phyloP scores from a whole-genome alignment of 2,329 filamentous ascomycete genomes.

The Sclerotinia subarctica region DNA sequence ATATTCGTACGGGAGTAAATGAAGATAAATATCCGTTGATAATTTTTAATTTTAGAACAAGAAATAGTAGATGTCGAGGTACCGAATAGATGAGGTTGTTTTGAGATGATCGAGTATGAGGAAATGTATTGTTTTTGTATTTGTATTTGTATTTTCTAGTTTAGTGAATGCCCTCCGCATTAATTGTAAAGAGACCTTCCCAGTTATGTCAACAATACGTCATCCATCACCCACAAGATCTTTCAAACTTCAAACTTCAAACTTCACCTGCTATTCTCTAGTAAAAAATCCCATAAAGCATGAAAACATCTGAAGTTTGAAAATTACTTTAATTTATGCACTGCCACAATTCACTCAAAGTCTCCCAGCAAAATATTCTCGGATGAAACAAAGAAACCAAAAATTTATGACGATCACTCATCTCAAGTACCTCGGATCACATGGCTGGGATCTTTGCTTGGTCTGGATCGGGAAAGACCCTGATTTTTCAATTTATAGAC shows the following conservation, averaged over 20 bases:
- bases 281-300: not conserved
- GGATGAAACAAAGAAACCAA: not conserved
- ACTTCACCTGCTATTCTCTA: not conserved
- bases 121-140: not conserved
- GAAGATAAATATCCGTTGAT: not conserved
- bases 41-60: not conserved
- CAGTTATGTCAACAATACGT: not conserved
- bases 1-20: not conserved
- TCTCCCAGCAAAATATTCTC: too few relatives aligned
- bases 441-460: not conserved
- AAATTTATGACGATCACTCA: slow-evolving; percentile 1
- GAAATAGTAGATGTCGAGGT: not conserved
- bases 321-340: not conserved
- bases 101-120: not conserved
- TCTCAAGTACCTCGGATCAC: slow-evolving; percentile 3
- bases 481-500: not conserved
- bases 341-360: not conserved
- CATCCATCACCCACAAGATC: not conserved
- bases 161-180: not conserved
- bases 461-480: not conserved
- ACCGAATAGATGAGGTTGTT: not conserved
- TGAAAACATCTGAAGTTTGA: not conserved
- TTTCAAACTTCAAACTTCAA: not conserved
- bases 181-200: not conserved
- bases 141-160: not conserved